Conservation (phyloP, 1,284 basidiomycete genomes). For the Apiotrichum brassicae region DNA sequence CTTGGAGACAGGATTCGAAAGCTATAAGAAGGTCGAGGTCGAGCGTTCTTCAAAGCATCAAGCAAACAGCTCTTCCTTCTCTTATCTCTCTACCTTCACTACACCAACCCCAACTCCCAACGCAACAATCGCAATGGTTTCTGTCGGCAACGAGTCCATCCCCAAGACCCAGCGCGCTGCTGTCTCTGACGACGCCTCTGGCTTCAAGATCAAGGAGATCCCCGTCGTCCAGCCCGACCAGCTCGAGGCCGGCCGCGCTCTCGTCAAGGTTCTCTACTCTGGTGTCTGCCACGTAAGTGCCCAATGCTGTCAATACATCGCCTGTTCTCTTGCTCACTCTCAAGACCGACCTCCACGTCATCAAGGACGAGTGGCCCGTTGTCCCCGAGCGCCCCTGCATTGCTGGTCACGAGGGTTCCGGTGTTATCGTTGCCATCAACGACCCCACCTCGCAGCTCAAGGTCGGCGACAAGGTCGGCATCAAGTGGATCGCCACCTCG, state of each 20-base stretch:
- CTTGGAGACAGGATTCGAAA: too few relatives aligned
- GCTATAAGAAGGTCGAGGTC: too few relatives aligned
- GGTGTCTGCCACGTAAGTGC: constrained; percentile 48
- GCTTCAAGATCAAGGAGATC: constrained; percentile 18
- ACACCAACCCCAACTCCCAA: not conserved
- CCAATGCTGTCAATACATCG: not conserved
- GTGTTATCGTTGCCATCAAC: constrained; percentile 68
- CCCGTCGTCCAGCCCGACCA: constrained; percentile 20
- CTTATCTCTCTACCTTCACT: not conserved
- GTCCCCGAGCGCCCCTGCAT: constrained; percentile 63
- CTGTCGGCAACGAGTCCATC: constrained; percentile 15
- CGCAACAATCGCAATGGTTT: constrained; percentile 7
- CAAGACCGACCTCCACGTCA: constrained; percentile 73
- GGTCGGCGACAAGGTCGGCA: constrained; percentile 55
- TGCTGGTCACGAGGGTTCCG: constrained; percentile 56
- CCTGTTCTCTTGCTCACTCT: constrained; percentile 23
- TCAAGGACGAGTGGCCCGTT: constrained; percentile 64
- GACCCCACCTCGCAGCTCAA: constrained; percentile 54
- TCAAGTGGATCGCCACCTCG: constrained; percentile 72
- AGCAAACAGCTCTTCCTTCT: not conserved
- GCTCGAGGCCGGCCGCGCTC: constrained; percentile 21
- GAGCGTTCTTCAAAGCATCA: not conserved
- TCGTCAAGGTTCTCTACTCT: constrained; percentile 50
- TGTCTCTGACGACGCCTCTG: constrained; percentile 18
- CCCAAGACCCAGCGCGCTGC: constrained; percentile 24